Percentiles rank a stretch among this genome's conserved stretches.
These are phyloP conservation scores for Spongispora temasekensis DNA, from an alignment of 1,284 basidiomycete genomes.

Conservation along the genomic window DNA sequence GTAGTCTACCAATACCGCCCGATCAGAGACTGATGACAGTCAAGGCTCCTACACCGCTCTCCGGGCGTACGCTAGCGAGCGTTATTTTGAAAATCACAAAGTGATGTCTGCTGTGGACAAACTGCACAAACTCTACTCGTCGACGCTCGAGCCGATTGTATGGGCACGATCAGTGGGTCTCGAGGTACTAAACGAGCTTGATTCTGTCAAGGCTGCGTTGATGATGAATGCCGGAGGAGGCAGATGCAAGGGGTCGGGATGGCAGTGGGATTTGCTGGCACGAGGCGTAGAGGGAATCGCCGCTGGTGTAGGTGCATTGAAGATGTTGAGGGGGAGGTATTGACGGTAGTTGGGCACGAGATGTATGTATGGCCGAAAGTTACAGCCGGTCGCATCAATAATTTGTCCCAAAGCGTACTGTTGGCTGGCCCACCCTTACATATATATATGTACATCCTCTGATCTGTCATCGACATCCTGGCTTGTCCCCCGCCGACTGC, in stretches of 20 bases:
- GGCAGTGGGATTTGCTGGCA: slow-evolving; percentile 39
- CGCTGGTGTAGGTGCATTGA: slow-evolving; percentile 30
- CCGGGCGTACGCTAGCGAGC: slow-evolving; percentile 72
- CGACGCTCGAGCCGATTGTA: slow-evolving; percentile 68
- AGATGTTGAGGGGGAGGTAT: slow-evolving; percentile 31
- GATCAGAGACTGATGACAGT: not conserved
- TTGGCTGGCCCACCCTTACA: too few species aligned
- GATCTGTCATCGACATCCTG: too few species aligned
- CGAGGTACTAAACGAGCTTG: slow-evolving; percentile 90
- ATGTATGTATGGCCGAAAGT: too few species aligned
- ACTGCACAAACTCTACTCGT: slow-evolving; percentile 82
- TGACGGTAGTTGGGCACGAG: too few species aligned
- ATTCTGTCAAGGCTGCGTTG: slow-evolving; percentile 76
- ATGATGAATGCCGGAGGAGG: slow-evolving; percentile 79
- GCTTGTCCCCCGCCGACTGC: too few species aligned
- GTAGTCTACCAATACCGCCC: slow-evolving; percentile 22
- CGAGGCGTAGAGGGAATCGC: slow-evolving; percentile 39
- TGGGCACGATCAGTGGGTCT: slow-evolving; percentile 86
- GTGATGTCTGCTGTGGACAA: slow-evolving; percentile 86
- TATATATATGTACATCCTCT: too few species aligned
- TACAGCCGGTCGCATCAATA: too few species aligned
- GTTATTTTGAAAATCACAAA: slow-evolving; percentile 86
- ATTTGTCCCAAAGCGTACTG: too few species aligned
- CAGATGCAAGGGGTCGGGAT: slow-evolving; percentile 17
- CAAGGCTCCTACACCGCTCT: slow-evolving; percentile 79